Conservation (phyloP, 768 basidiomycete genomes). For the Leccinum incarnatum region DNA sequence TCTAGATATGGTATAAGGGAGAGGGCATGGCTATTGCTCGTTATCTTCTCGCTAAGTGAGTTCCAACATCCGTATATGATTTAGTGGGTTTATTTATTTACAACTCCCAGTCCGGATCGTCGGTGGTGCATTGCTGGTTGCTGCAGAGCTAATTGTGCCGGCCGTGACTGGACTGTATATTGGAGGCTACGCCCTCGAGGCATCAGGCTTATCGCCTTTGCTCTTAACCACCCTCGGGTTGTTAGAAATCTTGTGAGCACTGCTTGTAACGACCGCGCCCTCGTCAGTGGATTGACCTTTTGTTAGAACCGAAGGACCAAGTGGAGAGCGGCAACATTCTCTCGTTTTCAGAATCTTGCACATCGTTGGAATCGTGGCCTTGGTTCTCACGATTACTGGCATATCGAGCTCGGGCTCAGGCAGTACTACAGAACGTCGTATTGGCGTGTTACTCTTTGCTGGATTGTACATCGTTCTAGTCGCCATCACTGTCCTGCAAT, state of each 20-base stretch:
- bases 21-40: conserved; percentile 68
- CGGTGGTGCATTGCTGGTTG: conserved; percentile 54
- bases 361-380: conserved; percentile 25
- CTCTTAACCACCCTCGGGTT: conserved; percentile 37
- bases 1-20: conserved; percentile 56
- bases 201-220: conserved; percentile 40
- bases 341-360: conserved; percentile 28
- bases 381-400: conserved; percentile 35
- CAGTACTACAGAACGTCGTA: conserved; percentile 29
- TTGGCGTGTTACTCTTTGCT: conserved; percentile 34
- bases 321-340: conserved; percentile 12
- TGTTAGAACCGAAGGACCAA: conserved; percentile 31
- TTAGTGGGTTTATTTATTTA: conserved; percentile 1
- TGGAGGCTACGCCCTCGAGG: conserved; percentile 47
- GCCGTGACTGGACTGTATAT: conserved; percentile 45
- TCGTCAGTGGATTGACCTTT: conserved; percentile 2
- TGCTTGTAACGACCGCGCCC: not conserved
- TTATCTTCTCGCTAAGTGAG: conserved; percentile 57
- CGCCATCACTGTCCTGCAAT: conserved; percentile 46
- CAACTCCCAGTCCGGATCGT: conserved; percentile 50
- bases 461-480: conserved; percentile 43
- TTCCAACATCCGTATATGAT: conserved; percentile 2
- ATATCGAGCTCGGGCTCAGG: conserved; percentile 19
- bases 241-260: conserved; percentile 34
- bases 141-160: conserved; percentile 44